Base-by-base conservation (phyloP, 768 basidiomycete genomes). In the Suillus placidus region DNA sequence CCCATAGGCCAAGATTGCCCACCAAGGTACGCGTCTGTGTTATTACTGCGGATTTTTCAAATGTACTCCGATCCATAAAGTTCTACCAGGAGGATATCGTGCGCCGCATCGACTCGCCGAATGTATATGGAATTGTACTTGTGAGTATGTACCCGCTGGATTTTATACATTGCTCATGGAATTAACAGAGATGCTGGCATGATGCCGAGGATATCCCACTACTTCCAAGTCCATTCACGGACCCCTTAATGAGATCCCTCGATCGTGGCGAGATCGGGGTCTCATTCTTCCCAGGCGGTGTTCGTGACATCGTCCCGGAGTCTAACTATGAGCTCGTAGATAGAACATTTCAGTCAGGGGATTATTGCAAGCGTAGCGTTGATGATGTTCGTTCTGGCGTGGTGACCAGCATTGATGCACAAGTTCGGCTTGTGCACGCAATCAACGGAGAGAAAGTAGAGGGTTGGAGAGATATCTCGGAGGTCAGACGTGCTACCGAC, bases 261-360 rank as follows among this genome's bases (percentile, higher is more conserved):
- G 72, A 82, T 61, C 87, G 84, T 62, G 94, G 94, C 47, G 94
- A 95, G 82, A 89, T 95, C 52, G 93, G 91, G 57, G 87, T 95
- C 45, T 87, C 89, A 23, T 93, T 90, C 75, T 80, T 88, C 42
- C 80, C 83, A 0, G 81, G 72, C 69, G 84, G 78, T 49, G 71
- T 76, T 63, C 86, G 90, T 65, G 87, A 90, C 71, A 94, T 96
- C 67, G 81, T 92, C 18, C 81, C 79, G 4, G 93, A 94, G 74
- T 83, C 86, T 16, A 82, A 88, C 10, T 84, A 94, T 64, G 78
- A 77, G 30, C 86, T 96, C 10, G 81, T 92, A 52, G 92, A 94
- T 76, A 90, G 95, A 63, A 83, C 82, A 45, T 88, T 95, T 70
- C 87, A 89, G 68, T 84, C 84, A 20, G 93, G 94, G 30, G 94